A percentile compares a stretch with the other conserved stretches of the same genome.
phyloP scores from a whole-genome alignment of 2,329 filamentous ascomycete genomes.

The Hypoxylon sp. region DNA sequence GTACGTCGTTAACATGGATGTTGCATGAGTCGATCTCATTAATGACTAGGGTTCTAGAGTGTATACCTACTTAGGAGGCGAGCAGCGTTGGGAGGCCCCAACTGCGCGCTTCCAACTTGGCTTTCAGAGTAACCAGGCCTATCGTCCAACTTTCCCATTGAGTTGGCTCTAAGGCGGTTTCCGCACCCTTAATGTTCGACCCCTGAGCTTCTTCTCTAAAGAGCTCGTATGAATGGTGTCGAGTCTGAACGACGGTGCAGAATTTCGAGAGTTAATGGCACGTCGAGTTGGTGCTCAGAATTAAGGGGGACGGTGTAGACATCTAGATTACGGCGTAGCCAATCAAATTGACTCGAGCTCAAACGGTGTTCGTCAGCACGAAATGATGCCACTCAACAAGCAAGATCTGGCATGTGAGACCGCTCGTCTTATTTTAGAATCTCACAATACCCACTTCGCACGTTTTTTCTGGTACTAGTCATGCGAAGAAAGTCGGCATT shows the following conservation, averaged over 20 bases:
- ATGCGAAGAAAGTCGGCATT: slow-evolving; percentile 1
- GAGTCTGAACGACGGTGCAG: neutral
- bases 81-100: neutral
- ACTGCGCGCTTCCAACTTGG: neutral
- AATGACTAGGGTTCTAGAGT: neutral
- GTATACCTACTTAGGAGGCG: neutral
- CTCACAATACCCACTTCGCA: slow-evolving; percentile 2
- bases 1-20: neutral
- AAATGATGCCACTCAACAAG: slow-evolving; percentile 5
- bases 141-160: neutral
- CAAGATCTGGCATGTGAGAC: slow-evolving; percentile 7
- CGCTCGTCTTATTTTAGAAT: slow-evolving; percentile 8
- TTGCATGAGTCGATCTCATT: neutral
- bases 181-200: neutral
- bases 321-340: slow-evolving; percentile 7
- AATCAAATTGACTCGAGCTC: slow-evolving; percentile 1
- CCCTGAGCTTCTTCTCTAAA: neutral
- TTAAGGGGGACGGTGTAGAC: slow-evolving; percentile 2
- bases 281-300: slow-evolving; percentile 3
- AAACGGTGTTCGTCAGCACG: slow-evolving; percentile 14
- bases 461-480: neutral
- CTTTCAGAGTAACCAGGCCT: neutral
- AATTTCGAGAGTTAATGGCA: slow-evolving; percentile 1
- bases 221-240: neutral
- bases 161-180: neutral